Conservation (phyloP, 805 yeast species). For the Yamadazyma sp. region DNA sequence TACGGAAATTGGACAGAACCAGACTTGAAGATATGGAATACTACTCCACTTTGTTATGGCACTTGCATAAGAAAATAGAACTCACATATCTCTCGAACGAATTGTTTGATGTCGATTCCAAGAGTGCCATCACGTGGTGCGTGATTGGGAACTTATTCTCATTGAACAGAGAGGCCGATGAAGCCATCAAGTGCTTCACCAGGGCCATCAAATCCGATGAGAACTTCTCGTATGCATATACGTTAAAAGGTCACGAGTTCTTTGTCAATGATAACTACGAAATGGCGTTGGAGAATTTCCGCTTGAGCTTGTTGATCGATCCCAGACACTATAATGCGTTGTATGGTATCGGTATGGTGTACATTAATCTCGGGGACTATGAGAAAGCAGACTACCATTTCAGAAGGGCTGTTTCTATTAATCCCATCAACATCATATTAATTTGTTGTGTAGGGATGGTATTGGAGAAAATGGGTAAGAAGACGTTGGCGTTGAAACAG, state of each 20-base stretch:
- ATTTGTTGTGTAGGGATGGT: constrained; percentile 95
- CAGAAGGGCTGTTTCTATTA: constrained; percentile 81
- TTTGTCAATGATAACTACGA: constrained; percentile 88
- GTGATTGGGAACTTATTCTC: constrained; percentile 88
- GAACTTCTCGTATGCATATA: constrained; percentile 81
- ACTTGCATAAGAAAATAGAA: constrained; percentile 75
- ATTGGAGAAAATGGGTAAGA: constrained; percentile 69
- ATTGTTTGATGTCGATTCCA: constrained; percentile 59
- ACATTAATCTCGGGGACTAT: constrained; percentile 80
- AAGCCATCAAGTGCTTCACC: constrained; percentile 83
- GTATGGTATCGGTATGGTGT: constrained; percentile 95
- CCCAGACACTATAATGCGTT: constrained; percentile 89
- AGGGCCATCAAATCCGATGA: constrained; percentile 71
- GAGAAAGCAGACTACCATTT: constrained; percentile 84
- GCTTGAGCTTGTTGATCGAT: constrained; percentile 74
- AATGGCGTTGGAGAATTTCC: constrained; percentile 78
- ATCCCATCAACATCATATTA: constrained; percentile 86
- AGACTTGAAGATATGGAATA: constrained; percentile 87
- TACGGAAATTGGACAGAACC: constrained; percentile 72
- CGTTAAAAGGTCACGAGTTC: constrained; percentile 91
- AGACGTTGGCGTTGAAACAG: constrained; percentile 72
- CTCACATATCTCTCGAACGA: constrained; percentile 84
- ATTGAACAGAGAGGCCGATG: constrained; percentile 78
- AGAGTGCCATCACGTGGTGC: constrained; percentile 88
- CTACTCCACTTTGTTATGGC: constrained; percentile 91